These are phyloP conservation scores for Amphichorda felina DNA, from an alignment of 2,329 filamentous ascomycete genomes.

Conservation along the genomic window DNA sequence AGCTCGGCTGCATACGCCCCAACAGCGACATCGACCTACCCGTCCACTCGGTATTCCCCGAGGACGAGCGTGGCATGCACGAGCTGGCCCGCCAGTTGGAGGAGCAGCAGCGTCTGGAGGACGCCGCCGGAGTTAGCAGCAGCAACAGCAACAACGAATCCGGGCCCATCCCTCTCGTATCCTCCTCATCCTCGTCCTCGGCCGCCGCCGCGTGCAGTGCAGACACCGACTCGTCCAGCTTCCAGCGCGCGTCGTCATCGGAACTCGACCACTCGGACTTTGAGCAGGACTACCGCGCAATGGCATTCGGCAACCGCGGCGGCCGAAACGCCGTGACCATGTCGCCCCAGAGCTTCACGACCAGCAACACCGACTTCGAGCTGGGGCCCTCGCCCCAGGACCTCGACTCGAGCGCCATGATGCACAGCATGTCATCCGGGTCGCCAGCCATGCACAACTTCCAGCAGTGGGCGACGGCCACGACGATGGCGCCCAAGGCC, in stretches of 20 bases:
- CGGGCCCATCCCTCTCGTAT: too few species aligned
- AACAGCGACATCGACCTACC: conserved; percentile 49
- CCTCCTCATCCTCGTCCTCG: too few species aligned
- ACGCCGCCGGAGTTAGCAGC: conserved; percentile 11
- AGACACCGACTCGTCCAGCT: conserved; percentile 21
- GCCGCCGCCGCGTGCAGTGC: not conserved
- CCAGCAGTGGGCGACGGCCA: not conserved
- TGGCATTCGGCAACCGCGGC: conserved; percentile 10
- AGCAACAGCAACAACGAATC: conserved; percentile 7
- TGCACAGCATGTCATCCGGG: conserved; percentile 13
- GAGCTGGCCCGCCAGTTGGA: conserved; percentile 44
- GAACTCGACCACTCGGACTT: conserved; percentile 36
- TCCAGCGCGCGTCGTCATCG: conserved; percentile 39
- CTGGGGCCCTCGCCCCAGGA: conserved; percentile 20
- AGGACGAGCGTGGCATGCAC: conserved; percentile 45
- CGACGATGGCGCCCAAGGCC: conserved; percentile 2
- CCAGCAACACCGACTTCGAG: conserved; percentile 21
- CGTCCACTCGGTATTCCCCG: conserved; percentile 46
- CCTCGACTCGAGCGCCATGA: conserved; percentile 19
- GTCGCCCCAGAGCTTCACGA: conserved; percentile 39
- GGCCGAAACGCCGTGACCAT: conserved; percentile 31
- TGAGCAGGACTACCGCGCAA: conserved; percentile 3
- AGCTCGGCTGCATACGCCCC: conserved; percentile 51
- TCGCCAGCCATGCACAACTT: not conserved
- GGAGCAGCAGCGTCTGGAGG: conserved; percentile 30